These are phyloP conservation scores for Suhomyces yuchorum DNA, from an alignment of 1,139 yeast species.

Conservation along the genomic window DNA sequence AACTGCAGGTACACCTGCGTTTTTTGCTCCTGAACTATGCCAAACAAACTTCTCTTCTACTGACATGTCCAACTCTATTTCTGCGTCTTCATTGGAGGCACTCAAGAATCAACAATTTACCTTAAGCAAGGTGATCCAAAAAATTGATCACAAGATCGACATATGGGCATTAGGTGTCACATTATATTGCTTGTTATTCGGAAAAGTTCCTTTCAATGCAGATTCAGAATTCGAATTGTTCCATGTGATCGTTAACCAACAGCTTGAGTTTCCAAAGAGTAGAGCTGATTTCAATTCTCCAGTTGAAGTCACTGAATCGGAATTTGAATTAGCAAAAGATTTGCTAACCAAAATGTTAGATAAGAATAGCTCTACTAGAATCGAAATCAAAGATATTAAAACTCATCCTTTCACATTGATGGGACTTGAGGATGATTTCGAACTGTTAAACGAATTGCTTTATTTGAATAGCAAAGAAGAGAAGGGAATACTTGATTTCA, in stretches of 20 bases:
- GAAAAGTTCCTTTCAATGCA: slow-evolving; percentile 87
- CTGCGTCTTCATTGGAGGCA: slow-evolving; percentile 29
- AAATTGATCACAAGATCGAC: slow-evolving; percentile 76
- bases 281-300: slow-evolving; percentile 41
- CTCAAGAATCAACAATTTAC: slow-evolving; percentile 24
- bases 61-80: slow-evolving; percentile 14
- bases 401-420: slow-evolving; percentile 74
- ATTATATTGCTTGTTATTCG: slow-evolving; percentile 82
- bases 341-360: slow-evolving; percentile 62
- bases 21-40: slow-evolving; percentile 78
- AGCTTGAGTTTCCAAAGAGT: slow-evolving; percentile 61
- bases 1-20: slow-evolving; percentile 91
- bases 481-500: slow-evolving; percentile 16
- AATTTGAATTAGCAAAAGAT: slow-evolving; percentile 66
- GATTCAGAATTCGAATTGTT: slow-evolving; percentile 85
- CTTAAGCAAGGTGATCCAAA: slow-evolving; percentile 34
- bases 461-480: slow-evolving; percentile 30
- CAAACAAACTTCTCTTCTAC: slow-evolving; percentile 41
- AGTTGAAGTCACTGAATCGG: slow-evolving; percentile 43
- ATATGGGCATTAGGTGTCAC: slow-evolving; percentile 98
- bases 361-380: slow-evolving; percentile 71
- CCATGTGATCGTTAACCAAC: slow-evolving; percentile 72
- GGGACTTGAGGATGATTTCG: slow-evolving; percentile 54
- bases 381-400: slow-evolving; percentile 74
- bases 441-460: slow-evolving; percentile 41